Evolutionary conservation across 73 alveolate species (phyloP).

Genomic region (Vitrella brassicaformis): DNA sequence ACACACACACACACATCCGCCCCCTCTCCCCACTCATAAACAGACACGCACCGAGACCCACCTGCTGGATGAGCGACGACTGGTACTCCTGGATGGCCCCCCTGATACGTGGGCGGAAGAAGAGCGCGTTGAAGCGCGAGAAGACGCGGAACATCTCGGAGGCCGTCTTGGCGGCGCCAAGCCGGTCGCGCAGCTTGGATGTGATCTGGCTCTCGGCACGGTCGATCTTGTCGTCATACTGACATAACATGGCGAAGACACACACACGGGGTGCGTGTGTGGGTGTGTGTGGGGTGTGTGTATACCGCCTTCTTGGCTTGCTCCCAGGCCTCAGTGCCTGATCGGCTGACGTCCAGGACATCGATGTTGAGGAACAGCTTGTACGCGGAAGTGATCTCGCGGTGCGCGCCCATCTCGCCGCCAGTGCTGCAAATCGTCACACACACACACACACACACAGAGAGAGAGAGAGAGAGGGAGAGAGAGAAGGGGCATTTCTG

Average conservation of each 20-base stretch:
- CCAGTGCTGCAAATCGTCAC: no score
- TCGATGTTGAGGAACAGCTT: conserved; percentile 50
- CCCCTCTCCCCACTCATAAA: background rate
- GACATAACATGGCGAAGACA: background rate
- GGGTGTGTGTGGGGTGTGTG: background rate
- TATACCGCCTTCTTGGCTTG: conserved; percentile 29
- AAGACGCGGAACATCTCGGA: conserved; percentile 89
- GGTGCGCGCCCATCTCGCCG: conserved; percentile 38
- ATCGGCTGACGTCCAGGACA: conserved; percentile 70
- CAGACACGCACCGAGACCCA: background rate
- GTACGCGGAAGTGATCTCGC: conserved; percentile 63
- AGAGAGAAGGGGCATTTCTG: no score
- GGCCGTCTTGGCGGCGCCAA: conserved; percentile 77
- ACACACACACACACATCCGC: background rate
- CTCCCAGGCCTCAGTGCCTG: conserved; percentile 76
- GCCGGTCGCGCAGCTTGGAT: conserved; percentile 70
- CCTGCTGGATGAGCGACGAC: conserved; percentile 65
- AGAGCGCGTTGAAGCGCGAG: conserved; percentile 76
- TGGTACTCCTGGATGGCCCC: conserved; percentile 92
- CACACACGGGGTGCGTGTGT: background rate
- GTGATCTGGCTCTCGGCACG: conserved; percentile 82
- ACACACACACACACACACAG: no score
- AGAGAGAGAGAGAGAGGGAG: no score
- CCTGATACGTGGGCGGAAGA: conserved; percentile 75
- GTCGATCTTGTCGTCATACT: conserved; percentile 61